Evolutionary conservation across 2,329 filamentous ascomycete species (phyloP).

Genomic region (Claviceps paspali): DNA sequence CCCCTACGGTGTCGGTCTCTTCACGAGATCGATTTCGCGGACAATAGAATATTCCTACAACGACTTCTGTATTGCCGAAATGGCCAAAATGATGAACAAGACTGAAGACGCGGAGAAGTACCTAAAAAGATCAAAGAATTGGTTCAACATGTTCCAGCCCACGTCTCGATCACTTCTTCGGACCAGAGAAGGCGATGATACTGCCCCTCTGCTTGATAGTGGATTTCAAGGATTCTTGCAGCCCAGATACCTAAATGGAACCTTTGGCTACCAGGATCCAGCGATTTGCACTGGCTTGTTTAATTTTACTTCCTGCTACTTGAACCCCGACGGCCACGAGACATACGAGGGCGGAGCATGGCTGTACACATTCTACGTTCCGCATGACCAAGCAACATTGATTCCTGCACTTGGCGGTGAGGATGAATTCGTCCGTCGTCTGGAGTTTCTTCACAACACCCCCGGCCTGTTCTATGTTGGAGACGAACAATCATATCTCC

Average conservation of each 20-base stretch:
- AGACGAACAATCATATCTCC: constrained; percentile 40
- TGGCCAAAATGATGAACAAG: constrained; percentile 42
- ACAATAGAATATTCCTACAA: constrained; percentile 69
- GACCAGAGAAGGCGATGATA: background rate
- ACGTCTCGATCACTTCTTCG: constrained; percentile 36
- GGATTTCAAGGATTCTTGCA: constrained; percentile 58
- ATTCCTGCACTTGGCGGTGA: constrained; percentile 42
- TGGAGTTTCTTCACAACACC: constrained; percentile 49
- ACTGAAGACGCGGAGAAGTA: constrained; percentile 44
- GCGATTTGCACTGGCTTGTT: constrained; percentile 44
- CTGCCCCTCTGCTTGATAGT: constrained; percentile 39
- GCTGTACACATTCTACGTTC: constrained; percentile 53
- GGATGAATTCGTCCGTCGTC: constrained; percentile 39
- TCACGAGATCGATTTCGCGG: constrained; percentile 55
- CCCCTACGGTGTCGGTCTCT: constrained; percentile 47
- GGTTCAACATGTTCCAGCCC: constrained; percentile 49
- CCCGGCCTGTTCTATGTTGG: constrained; percentile 51
- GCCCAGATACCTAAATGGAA: constrained; percentile 50
- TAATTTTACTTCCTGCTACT: constrained; percentile 39
- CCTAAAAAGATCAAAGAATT: constrained; percentile 42
- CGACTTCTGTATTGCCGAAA: constrained; percentile 52
- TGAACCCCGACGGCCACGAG: constrained; percentile 46
- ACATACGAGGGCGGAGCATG: constrained; percentile 59
- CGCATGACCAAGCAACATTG: constrained; percentile 26
- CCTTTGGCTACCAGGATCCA: constrained; percentile 55